Evolutionary conservation across 495 filamentous ascomycete species (phyloP), one percentile per base, ranked within the genome.

Genomic region (Penicillium arizonense): DNA sequence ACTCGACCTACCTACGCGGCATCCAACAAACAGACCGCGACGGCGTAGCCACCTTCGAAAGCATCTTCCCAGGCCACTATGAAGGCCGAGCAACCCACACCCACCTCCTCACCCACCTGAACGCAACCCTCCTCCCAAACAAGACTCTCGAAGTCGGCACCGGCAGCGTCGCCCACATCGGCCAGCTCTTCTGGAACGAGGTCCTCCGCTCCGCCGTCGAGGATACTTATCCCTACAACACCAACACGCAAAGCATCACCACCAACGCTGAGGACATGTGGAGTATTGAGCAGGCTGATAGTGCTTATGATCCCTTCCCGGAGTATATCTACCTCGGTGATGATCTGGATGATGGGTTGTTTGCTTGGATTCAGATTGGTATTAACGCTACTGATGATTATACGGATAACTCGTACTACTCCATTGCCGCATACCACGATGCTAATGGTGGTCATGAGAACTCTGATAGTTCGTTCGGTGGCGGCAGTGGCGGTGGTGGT

Each of bases 151-250:
- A 74, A 70, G 83, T 50, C 12, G 69, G 58, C 40, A 69, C 61
- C 35, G 69, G 69, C 47, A 70, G 63, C 36, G 54, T 72, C 32
- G 61, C 65, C 4, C 67, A 72, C 41, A 72, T 69, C 38, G 69
- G 69, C 35, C 83, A 87, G 63, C 55, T 87, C 12, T 88, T 83
- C 77, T 88, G 79, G 67, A 80, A 81, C 47, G 76, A 87, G 58
- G 74, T 70, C 28, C 75, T 86, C 16, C 76, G 81, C 53, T 64
- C 56, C 10, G 74, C 73, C 32, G 81, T 88, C 35, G 79, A 84
- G 57, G 62, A 69, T n/a, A 76, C 70, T 9, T 68, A 66, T 44
- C 80, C 79, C 0, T 87, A 87, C 59, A 77, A 46, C 48, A 72
- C 67, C 42, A 87, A 87, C 74, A 79, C 68, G 0, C 77, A 82